Evolutionary conservation across 768 basidiomycete species (phyloP), one percentile per base, ranked within the genome.

Genomic region (Daedaleopsis sinensis): DNA sequence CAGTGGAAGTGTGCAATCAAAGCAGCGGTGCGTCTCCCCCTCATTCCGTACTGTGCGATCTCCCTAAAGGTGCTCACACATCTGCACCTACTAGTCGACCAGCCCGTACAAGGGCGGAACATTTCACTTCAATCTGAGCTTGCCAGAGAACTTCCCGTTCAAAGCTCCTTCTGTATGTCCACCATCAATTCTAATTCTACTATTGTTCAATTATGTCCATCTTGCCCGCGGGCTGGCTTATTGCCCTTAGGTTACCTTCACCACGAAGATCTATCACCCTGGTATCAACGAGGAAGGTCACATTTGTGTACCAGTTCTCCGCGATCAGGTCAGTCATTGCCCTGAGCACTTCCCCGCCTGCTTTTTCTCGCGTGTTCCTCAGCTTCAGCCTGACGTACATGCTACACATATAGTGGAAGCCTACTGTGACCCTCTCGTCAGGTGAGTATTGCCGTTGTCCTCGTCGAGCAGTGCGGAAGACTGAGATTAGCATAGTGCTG

Each of bases 231-330:
- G 15, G 37, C 37, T 38, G 7, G 37, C 37, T 8, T 38, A 38
- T 38, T 8, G 15, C 37, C 38, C 8, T 8, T 48, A 94, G 92
- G 90, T 94, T 44, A 85, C 84, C 39, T 94, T 94, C 74, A 85
- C 79, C 43, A 94, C 93, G 57, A 93, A 87, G 81, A 89, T 94
- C 49, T 94, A 94, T 71, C 93, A 94, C 73, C 93, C 93, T 27
- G 93, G 93, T 39, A 90, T 94, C 72, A 93, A 94, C 64, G 93
- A 94, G 58, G 91, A 94, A 71, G 93, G 93, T 37, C 80, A 83
- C 23, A 94, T 94, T 59, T 94, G 93, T 71, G 85, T 94, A 36
- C 89, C 92, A 37, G 82, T 94, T 50, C 81, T 94, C 54, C 84
- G 90, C 67, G 93, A 94, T 72, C 90, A 93, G 78, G 92, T 90